These are phyloP conservation scores for Monosporascus sp. DNA, from an alignment of 2,329 filamentous ascomycete genomes.

Conservation along the genomic window DNA sequence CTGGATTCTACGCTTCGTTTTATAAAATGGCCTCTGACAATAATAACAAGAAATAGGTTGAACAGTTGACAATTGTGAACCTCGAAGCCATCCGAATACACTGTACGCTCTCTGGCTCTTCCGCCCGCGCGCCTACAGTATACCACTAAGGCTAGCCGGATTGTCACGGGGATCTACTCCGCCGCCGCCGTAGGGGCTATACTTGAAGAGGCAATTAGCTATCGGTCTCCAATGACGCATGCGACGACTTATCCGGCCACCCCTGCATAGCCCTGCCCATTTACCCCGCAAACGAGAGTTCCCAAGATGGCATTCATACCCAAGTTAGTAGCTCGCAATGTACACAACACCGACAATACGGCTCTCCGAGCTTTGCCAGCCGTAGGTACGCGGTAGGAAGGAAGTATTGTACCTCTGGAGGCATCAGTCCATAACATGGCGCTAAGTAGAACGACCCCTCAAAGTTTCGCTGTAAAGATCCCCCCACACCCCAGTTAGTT, in stretches of 20 bases:
- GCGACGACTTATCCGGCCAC: not conserved
- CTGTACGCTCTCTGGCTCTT: too few relatives aligned
- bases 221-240: not conserved
- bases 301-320: not conserved
- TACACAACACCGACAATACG: too few relatives aligned
- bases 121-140: too few relatives aligned
- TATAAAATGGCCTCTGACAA: too few relatives aligned
- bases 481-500: not conserved
- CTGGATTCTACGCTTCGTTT: too few relatives aligned
- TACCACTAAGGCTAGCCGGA: too few relatives aligned
- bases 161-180: too few relatives aligned
- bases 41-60: too few relatives aligned
- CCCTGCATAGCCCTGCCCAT: not conserved
- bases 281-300: not conserved
- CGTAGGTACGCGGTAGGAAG: not conserved
- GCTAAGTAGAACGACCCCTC: not conserved
- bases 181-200: not conserved
- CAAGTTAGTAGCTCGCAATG: not conserved
- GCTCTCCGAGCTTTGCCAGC: not conserved
- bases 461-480: not conserved
- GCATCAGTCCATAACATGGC: too few relatives aligned
- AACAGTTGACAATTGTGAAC: too few relatives aligned
- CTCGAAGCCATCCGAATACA: too few relatives aligned
- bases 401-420: not conserved
- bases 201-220: not conserved